phyloP scores from a whole-genome alignment of 2,329 filamentous ascomycete species.

The Blumeria hordei region DNA sequence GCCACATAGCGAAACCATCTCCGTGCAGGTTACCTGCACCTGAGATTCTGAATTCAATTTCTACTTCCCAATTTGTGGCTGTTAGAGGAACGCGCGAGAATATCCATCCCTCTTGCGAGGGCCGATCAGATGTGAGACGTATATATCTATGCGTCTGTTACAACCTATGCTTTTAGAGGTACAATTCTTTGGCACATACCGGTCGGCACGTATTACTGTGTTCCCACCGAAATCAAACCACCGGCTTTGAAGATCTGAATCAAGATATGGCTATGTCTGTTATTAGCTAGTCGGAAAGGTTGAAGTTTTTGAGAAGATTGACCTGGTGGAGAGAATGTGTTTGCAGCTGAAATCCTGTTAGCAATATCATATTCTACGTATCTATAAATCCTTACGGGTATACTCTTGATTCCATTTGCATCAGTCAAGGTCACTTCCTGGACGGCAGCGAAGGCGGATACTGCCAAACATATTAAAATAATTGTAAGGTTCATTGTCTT shows the following conservation, averaged over 20 bases:
- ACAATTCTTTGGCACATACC: conserved; percentile 23
- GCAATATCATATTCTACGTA: background rate
- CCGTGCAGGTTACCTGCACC: conserved; percentile 78
- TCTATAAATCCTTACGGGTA: conserved; percentile 26
- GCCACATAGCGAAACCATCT: conserved; percentile 94
- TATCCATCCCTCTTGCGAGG: conserved; percentile 78
- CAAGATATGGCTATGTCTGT: conserved; percentile 57
- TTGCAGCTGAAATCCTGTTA: conserved; percentile 34
- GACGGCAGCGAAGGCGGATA: conserved; percentile 14
- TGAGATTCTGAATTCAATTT: conserved; percentile 84
- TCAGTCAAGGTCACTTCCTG: conserved; percentile 16
- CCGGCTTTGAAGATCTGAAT: conserved; percentile 91
- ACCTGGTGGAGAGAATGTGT: conserved; percentile 69
- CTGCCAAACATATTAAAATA: conserved; percentile 13
- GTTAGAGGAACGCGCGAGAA: conserved; percentile 87
- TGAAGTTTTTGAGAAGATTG: conserved; percentile 15
- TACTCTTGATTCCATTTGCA: conserved; percentile 30
- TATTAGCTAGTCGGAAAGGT: conserved; percentile 4
- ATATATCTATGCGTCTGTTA: conserved; percentile 40
- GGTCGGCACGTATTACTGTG: conserved; percentile 54
- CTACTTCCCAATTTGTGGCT: conserved; percentile 96
- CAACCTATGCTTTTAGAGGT: too few relatives aligned
- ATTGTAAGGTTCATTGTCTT: background rate
- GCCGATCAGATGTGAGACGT: conserved; percentile 71
- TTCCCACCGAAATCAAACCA: conserved; percentile 99